Evolutionary conservation across 2,329 filamentous ascomycete genomes (phyloP).

Genomic region (Aureobasidium leucospermi): DNA sequence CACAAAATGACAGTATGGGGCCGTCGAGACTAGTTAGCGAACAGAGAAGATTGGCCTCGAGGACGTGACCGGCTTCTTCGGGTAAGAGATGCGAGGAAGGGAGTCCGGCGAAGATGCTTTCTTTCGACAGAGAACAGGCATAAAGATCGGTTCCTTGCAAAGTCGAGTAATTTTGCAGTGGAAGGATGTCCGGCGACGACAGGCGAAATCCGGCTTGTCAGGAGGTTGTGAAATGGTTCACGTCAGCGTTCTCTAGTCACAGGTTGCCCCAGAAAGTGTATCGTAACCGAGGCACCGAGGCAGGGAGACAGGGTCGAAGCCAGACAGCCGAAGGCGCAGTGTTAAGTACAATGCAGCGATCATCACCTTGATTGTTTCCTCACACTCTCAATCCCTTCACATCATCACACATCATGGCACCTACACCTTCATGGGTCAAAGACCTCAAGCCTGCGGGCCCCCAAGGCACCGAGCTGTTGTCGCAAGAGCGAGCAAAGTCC

Average conservation of each 20-base stretch:
- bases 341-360: conserved; percentile 7
- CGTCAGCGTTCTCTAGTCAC: background rate
- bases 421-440: conserved; percentile 56
- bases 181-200: too few relatives aligned
- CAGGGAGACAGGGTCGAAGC: background rate
- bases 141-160: fast-evolving
- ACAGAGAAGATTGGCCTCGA: background rate
- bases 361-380: conserved; percentile 3
- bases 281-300: conserved; percentile 9
- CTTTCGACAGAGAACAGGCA: background rate
- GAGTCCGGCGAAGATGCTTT: background rate
- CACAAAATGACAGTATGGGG: conserved; percentile 1
- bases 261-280: background rate
- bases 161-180: too few relatives aligned
- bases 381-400: background rate
- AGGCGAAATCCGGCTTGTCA: background rate
- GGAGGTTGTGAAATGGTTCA: background rate
- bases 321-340: background rate
- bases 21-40: background rate
- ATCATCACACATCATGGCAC: conserved; percentile 14
- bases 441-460: conserved; percentile 58
- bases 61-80: background rate
- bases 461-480: conserved; percentile 62
- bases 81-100: background rate
- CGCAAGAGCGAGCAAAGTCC: conserved; percentile 60